Base-by-base conservation (phyloP, 768 basidiomycete species). In the Lactarius deliciosus region DNA sequence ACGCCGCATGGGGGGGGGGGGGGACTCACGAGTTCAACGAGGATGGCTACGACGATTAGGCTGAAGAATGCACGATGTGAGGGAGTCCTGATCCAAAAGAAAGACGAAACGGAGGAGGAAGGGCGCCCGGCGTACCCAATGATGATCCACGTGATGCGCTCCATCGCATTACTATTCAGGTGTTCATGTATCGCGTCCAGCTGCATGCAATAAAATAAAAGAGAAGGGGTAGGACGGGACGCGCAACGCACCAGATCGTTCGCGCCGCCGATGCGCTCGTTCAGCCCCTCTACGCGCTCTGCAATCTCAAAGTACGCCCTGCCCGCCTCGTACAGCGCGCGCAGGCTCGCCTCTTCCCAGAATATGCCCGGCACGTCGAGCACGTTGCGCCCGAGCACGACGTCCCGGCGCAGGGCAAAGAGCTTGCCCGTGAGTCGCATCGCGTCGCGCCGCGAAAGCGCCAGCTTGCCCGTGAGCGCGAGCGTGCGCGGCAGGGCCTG, bases 301-400 rank as follows among this genome's bases (percentile, higher is more conserved):
- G 85, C 86, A 61, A 97, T 94, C 76, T 98, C 96, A 84, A 97
- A 93, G 73, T 98, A 98, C 71, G 95, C 95, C 64, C 94, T 81
- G 57, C 96, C 94, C 0, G 94, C 94, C 70, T 94, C 92, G 73
- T 98, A 98, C 41, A 98, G 76, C 34, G 87, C 90, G 72, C 91
- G 90, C 71, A 96, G 78, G 70, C 90, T 94, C 13, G 94, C 94
- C 74, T 96, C 95, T 60, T 87, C 89, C 96, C 95, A 97, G 76
- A 98, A 98, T 56, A 98, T 77, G 73, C 95, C 94, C 0, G 95
- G 95, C 6, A 93, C 89, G 73, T 98, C 96, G 1, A 98, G 82
- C 36, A 98, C 93, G 72, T 96, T 96, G 28, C 90, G 92, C 11
- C 95, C 92, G 1, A 98, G 79, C 72, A 96, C 96, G 32, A 97